These are phyloP conservation scores for Jaltomata sinuosa DNA, from an alignment of 257 asterid genomes.

Conservation along the genomic window DNA sequence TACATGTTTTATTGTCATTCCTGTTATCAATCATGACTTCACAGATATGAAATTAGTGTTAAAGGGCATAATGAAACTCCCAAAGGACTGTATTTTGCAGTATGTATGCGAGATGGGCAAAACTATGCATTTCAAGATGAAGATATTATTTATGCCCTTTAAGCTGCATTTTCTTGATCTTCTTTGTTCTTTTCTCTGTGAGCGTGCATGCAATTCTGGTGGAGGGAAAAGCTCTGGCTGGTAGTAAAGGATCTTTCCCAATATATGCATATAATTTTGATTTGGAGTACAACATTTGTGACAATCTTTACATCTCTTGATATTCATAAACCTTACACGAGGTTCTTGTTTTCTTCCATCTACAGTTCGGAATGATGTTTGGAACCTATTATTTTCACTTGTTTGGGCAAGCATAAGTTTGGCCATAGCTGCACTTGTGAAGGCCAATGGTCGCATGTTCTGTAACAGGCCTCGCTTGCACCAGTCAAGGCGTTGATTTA, in stretches of 20 bases:
- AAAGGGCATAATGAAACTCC: neutral
- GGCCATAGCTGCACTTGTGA: slow-evolving; percentile 54
- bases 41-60: neutral
- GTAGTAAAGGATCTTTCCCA: neutral
- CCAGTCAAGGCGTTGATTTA: slow-evolving; percentile 51
- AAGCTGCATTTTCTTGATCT: neutral
- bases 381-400: slow-evolving; percentile 58
- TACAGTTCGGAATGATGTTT: slow-evolving; percentile 49
- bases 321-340: neutral
- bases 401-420: slow-evolving; percentile 77
- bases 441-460: slow-evolving; percentile 67
- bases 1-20: neutral
- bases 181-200: neutral
- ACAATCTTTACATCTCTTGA: neutral
- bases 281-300: neutral
- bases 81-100: neutral
- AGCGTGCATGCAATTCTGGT: neutral
- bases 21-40: neutral
- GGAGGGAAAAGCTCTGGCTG: neutral
- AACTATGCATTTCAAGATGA: neutral
- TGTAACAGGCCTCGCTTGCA: slow-evolving; percentile 88
- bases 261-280: neutral
- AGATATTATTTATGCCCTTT: neutral
- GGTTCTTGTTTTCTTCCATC: neutral
- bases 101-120: neutral